Evolutionary conservation across 2,329 filamentous ascomycete genomes (phyloP).

Genomic region (Aureobasidium melanogenum): DNA sequence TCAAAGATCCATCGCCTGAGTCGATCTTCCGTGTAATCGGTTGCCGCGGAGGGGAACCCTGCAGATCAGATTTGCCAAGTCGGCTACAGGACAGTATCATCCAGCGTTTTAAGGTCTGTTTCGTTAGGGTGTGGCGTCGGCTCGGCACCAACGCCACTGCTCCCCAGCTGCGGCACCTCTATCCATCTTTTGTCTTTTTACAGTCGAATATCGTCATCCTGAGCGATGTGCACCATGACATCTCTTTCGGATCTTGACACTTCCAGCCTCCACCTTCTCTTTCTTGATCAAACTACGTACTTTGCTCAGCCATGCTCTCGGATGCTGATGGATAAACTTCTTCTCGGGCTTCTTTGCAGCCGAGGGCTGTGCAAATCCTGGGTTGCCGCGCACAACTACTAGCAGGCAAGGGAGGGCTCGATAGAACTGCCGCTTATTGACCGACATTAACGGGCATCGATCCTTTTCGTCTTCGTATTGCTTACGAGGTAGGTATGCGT

Average conservation of each 20-base stretch:
- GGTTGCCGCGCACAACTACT: not conserved
- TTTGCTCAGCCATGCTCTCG: conserved; percentile 1
- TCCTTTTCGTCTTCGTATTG: not conserved
- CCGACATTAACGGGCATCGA: not conserved
- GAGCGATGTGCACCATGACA: not conserved
- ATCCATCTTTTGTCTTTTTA: not conserved
- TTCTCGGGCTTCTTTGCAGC: not conserved
- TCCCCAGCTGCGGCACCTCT: not conserved
- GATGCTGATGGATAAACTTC: not conserved
- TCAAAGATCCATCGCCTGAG: not conserved
- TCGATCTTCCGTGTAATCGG: not conserved
- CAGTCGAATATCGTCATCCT: not conserved
- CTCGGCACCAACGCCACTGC: not conserved
- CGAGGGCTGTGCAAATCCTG: not conserved
- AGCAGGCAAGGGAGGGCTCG: not conserved
- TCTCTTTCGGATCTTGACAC: not conserved
- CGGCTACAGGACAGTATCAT: not conserved
- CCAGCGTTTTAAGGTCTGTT: not conserved
- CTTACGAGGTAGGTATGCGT: not conserved
- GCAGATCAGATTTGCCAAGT: not conserved
- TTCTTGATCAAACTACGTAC: not conserved
- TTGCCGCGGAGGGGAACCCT: not conserved
- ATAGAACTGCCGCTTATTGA: not conserved
- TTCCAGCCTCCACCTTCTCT: not conserved
- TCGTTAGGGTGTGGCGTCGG: not conserved